phyloP scores from a whole-genome alignment of 306 rosid species.

The Gynostemma pentaphyllum region DNA sequence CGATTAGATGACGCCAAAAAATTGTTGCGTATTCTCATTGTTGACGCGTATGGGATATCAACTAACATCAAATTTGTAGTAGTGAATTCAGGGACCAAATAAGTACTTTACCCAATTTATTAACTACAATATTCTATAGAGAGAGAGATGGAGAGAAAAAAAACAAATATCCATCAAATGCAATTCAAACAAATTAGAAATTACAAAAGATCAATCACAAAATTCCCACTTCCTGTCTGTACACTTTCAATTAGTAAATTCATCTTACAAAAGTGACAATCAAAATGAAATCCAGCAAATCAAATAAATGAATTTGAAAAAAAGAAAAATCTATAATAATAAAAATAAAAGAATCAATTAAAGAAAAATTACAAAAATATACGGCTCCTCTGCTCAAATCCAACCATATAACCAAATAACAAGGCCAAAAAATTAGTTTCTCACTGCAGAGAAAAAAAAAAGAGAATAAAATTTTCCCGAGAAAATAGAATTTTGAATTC shows the following conservation, averaged over 20 bases:
- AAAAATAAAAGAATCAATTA: not conserved
- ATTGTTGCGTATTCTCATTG: too few relatives aligned
- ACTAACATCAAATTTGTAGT: too few relatives aligned
- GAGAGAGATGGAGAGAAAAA: not conserved
- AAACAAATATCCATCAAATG: not conserved
- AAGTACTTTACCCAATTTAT: too few relatives aligned
- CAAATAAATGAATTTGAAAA: not conserved
- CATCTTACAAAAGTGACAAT: not conserved
- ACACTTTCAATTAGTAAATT: not conserved
- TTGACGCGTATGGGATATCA: too few relatives aligned
- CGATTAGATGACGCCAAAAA: too few relatives aligned
- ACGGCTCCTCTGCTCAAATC: constrained; percentile 3
- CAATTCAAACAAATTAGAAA: not conserved
- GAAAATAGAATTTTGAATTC: too few relatives aligned
- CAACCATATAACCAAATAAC: not conserved
- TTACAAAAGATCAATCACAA: not conserved
- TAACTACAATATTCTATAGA: not conserved
- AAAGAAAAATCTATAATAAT: too few relatives aligned
- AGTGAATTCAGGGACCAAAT: too few relatives aligned
- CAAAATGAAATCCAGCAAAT: not conserved
- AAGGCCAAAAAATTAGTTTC: not conserved
- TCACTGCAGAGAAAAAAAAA: not conserved
- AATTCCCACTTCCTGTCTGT: not conserved
- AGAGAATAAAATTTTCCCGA: not conserved
- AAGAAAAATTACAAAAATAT: not conserved